Base-by-base conservation (phyloP, 225 moss, liverwort and hornwort species). In the Ulota crispa region DNA sequence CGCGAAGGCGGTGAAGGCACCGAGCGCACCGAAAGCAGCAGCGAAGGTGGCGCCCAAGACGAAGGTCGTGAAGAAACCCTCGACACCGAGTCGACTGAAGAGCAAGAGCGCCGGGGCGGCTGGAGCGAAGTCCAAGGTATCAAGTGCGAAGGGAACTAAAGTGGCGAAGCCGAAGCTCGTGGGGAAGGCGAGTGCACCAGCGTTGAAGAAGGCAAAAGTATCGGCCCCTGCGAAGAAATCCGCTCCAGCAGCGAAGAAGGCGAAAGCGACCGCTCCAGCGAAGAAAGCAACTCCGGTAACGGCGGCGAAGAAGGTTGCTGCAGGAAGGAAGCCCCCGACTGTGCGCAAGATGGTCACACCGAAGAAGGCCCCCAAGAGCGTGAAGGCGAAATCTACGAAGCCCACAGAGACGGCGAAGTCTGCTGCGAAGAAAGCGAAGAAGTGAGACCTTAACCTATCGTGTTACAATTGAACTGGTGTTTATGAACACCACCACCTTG, bases 361-460 rank as follows among this genome's bases (percentile, higher is more conserved):
- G 20, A 95, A 93, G 86, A 94, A 92, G 74, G 52, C 85, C 15
- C 68, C 83, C 11, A 86, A 86, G 83, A 71, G 85, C 7, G 82
- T 91, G 21, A 94, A 88, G 37, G 86, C 92, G 23, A 82, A 88
- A 27, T 82, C 91, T 1, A 41, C 87, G 34, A 93, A 90, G 53
- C 85, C 92, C 6, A 21, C 47, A 21, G 88, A 88, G 82, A 26
- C 86, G 19, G 86, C 90, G 61, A 80, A 88, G 27, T 72, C 94
- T 1, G 7, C 84, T 6, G 91, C 91, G 80, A 94, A 89, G 76
- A 95, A 90, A 43, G 83, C 88, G 31, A 94, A 89, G 85, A 94
- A 94, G 81, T 94, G 88, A 94, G 75, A 42, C 41, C 23, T 80
- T 62, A 39, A 32, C 11, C 42, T 37, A 45, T 10, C 14, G 39